phyloP scores from a whole-genome alignment of 1,284 basidiomycete genomes.

The Ganoderma lucidum region DNA sequence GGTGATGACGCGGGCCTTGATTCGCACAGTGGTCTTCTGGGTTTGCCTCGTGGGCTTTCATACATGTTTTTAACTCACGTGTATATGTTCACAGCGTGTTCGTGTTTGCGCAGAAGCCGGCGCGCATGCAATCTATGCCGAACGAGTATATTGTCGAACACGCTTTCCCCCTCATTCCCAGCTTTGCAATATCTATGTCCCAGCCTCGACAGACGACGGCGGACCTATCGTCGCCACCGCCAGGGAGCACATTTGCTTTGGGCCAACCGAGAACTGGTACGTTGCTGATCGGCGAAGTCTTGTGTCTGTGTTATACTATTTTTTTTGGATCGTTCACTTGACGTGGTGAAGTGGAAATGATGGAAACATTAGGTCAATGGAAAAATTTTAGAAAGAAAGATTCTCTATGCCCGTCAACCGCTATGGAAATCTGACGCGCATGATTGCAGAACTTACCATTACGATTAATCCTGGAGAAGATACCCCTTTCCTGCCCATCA shows the following conservation, averaged over 20 bases:
- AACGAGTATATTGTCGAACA: constrained; percentile 46
- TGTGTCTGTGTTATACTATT: background rate
- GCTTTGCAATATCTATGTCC: constrained; percentile 61
- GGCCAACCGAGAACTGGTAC: constrained; percentile 40
- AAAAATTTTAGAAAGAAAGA: background rate
- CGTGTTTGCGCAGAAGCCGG: constrained; percentile 50
- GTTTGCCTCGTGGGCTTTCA: background rate
- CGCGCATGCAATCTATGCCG: constrained; percentile 13
- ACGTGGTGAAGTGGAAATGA: background rate
- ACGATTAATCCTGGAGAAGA: constrained; percentile 53
- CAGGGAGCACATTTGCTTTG: constrained; percentile 20
- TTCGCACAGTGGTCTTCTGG: background rate
- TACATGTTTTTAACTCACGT: constrained; percentile 12
- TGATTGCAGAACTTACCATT: constrained; percentile 49
- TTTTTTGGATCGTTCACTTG: background rate
- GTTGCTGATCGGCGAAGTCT: constrained; percentile 2
- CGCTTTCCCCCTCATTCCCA: constrained; percentile 57
- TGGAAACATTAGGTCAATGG: background rate
- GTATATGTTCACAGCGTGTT: constrained; percentile 27
- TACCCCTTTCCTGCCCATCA: constrained; percentile 39
- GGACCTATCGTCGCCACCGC: constrained; percentile 32
- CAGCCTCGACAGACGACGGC: constrained; percentile 48
- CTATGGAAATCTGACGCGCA: background rate
- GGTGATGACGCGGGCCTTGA: background rate
- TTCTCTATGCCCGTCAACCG: background rate